A percentile compares a stretch with the other conserved stretches of the same genome.
phyloP scores from a whole-genome alignment of 1,139 yeast genomes.

The Eremothecium cymbalariae region DNA sequence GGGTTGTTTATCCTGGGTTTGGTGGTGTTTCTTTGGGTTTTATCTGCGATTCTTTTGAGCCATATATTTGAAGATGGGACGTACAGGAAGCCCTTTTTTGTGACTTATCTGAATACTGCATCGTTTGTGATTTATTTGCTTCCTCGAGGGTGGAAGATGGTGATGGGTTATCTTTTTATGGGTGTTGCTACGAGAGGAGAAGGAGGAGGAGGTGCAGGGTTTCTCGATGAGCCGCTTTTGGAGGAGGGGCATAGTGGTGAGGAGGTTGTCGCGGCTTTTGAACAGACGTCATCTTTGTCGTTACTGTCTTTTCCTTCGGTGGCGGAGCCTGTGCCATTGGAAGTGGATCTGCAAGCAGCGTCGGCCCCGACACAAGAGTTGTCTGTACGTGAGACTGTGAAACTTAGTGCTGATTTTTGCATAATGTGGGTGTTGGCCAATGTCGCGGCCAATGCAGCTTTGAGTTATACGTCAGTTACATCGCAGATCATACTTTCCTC shows the following conservation, averaged over 20 bases:
- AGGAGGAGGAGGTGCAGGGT: too few species aligned
- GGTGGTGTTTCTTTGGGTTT: conserved; percentile 82
- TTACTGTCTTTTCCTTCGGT: conserved; percentile 22
- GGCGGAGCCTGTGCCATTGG: conserved; percentile 10
- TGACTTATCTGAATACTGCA: conserved; percentile 85
- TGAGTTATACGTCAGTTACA: conserved; percentile 83
- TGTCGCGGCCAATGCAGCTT: conserved; percentile 77
- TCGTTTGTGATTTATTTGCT: conserved; percentile 70
- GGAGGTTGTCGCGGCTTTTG: conserved; percentile 7
- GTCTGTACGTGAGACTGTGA: conserved; percentile 42
- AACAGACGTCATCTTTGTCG: conserved; percentile 20
- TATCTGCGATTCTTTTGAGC: conserved; percentile 73
- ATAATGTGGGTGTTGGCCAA: conserved; percentile 86
- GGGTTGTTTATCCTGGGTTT: conserved; percentile 66
- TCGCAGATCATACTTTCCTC: conserved; percentile 88
- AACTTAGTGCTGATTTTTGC: conserved; percentile 71
- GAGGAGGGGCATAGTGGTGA: conserved; percentile 26
- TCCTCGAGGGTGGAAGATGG: conserved; percentile 43
- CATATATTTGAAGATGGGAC: conserved; percentile 57
- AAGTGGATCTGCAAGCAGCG: conserved; percentile 3
- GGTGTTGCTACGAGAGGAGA: too few species aligned
- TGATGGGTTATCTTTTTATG: conserved; percentile 24
- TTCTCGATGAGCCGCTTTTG: conserved; percentile 25
- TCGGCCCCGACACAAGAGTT: conserved; percentile 22
- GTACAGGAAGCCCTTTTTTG: conserved; percentile 86